These are phyloP conservation scores for Mycosarcoma mackinlayi DNA, from an alignment of 1,284 basidiomycete species.

Conservation along the genomic window DNA sequence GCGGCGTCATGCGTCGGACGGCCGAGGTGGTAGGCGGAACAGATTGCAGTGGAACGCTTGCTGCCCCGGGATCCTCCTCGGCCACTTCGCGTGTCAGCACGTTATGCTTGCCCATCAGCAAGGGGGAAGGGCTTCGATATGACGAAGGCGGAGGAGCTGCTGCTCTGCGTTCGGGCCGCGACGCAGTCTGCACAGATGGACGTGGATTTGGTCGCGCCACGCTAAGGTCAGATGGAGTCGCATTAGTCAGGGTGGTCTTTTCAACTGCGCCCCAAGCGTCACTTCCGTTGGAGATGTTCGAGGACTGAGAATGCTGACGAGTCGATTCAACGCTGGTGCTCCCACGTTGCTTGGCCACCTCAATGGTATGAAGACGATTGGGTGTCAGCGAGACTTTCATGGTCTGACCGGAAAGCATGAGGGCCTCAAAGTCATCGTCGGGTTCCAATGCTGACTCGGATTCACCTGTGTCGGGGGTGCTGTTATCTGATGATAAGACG, in stretches of 20 bases:
- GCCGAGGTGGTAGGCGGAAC: neutral
- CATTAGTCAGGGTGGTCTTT: conserved; percentile 10
- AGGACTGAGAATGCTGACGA: conserved; percentile 25
- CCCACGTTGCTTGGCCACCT: conserved; percentile 48
- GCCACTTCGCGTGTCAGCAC: conserved; percentile 18
- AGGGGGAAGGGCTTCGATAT: conserved; percentile 43
- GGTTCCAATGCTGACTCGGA: conserved; percentile 32
- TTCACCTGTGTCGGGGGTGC: neutral
- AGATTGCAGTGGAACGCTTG: conserved; percentile 1
- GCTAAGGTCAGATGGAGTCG: conserved; percentile 11
- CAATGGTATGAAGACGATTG: conserved; percentile 61
- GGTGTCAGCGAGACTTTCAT: conserved; percentile 88
- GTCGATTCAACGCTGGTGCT: conserved; percentile 15
- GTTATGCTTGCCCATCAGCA: conserved; percentile 16
- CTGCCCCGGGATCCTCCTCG: conserved; percentile 12
- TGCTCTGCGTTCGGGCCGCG: conserved; percentile 32
- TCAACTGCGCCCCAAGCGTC: conserved; percentile 2
- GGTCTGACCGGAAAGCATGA: conserved; percentile 58
- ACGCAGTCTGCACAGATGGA: conserved; percentile 25
- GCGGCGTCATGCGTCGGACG: conserved; percentile 15
- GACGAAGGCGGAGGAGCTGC: conserved; percentile 45
- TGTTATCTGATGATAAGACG: conserved; percentile 7
- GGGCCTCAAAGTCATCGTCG: conserved; percentile 60
- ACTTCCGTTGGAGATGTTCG: too few species aligned
- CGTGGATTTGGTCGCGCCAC: conserved; percentile 33